Conservation (phyloP, 306 rosid genomes). For the Sindora glabra region DNA sequence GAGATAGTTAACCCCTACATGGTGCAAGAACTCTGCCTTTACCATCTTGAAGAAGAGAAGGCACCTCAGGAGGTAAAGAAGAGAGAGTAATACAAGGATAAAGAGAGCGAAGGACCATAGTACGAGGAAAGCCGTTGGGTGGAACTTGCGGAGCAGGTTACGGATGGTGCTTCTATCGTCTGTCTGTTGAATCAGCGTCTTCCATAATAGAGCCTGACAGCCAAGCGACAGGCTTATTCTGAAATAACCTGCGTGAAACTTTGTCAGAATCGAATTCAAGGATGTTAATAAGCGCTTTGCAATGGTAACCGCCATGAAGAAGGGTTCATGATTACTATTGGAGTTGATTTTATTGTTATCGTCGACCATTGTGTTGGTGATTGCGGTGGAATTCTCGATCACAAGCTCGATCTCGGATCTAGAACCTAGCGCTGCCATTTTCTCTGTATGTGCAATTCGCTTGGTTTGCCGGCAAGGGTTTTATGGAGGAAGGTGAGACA, state of each 20-base stretch:
- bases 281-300: slow-evolving; percentile 13
- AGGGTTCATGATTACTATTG: background rate
- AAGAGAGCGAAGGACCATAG: slow-evolving; percentile 38
- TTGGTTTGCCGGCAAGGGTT: background rate
- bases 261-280: slow-evolving; percentile 24
- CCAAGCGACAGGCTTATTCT: slow-evolving; percentile 55
- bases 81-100: slow-evolving; percentile 26
- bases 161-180: slow-evolving; percentile 1
- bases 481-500: slow-evolving; percentile 1
- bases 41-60: slow-evolving; percentile 45
- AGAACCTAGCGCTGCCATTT: background rate
- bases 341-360: background rate
- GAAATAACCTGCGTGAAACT: slow-evolving; percentile 61
- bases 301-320: background rate
- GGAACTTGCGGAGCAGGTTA: slow-evolving; percentile 12
- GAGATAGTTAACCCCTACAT: slow-evolving; percentile 51
- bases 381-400: background rate
- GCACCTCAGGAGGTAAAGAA: slow-evolving; percentile 45
- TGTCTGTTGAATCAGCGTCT: slow-evolving; percentile 16
- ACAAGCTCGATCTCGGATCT: slow-evolving; percentile 22
- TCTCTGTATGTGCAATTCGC: background rate
- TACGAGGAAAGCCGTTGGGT: slow-evolving; percentile 19
- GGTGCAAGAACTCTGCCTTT: slow-evolving; percentile 49
- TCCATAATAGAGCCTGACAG: slow-evolving; percentile 57
- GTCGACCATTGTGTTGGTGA: background rate